Evolutionary conservation across 495 filamentous ascomycete species (phyloP).

Genomic region (Bombardia bombarda): DNA sequence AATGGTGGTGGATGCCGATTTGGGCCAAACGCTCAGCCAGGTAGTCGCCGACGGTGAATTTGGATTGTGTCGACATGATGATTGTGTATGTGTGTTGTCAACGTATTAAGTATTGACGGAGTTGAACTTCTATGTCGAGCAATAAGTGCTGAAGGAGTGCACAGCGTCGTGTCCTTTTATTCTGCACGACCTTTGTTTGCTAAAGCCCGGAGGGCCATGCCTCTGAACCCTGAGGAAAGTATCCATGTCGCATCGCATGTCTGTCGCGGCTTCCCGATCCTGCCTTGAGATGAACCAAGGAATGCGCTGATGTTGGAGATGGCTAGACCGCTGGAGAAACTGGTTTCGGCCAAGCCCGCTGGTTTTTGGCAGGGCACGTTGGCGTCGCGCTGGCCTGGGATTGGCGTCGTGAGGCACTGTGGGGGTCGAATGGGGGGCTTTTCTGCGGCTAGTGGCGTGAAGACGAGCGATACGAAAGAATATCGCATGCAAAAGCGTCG

Average conservation of each 20-base stretch:
- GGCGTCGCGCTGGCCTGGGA: too few species aligned
- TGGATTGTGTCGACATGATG: not conserved
- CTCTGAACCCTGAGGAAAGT: too few species aligned
- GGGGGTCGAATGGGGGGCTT: too few species aligned
- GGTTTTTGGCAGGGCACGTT: too few species aligned
- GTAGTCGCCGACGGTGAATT: constrained; percentile 42
- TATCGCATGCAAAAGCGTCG: too few species aligned
- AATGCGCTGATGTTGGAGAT: not conserved
- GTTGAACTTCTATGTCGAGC: not conserved
- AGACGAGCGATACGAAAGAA: too few species aligned
- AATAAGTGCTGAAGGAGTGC: not conserved
- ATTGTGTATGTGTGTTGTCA: not conserved
- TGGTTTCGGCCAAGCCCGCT: not conserved
- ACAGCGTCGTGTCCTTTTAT: not conserved
- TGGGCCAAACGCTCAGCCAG: constrained; percentile 63
- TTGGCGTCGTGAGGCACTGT: too few species aligned
- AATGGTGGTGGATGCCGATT: constrained; percentile 54
- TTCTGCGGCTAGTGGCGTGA: too few species aligned
- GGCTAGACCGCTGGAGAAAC: not conserved
- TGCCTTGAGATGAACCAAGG: not conserved
- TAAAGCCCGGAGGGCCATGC: too few species aligned
- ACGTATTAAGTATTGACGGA: not conserved
- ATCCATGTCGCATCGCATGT: too few species aligned
- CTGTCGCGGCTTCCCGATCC: not conserved
- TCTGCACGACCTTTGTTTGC: not conserved